These are phyloP conservation scores for Trebouxia sp. DNA, from an alignment of 139 green algal genomes.

Conservation along the genomic window DNA sequence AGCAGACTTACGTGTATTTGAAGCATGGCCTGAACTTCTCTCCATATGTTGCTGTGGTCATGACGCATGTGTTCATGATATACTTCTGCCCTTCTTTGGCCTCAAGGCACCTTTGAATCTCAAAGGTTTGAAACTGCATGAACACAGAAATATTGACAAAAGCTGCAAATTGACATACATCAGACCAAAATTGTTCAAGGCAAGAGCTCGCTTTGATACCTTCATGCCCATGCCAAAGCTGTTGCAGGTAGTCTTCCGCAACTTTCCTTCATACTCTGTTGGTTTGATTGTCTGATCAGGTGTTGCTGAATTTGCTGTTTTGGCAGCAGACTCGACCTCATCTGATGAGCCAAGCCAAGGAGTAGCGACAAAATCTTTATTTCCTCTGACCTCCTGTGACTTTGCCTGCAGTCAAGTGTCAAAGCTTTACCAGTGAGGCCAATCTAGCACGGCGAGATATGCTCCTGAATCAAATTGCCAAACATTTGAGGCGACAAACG, in stretches of 20 bases:
- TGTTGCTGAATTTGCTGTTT: slow-evolving; percentile 1
- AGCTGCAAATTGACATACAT: background rate
- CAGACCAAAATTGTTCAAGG: background rate
- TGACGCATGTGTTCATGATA: slow-evolving; percentile 41
- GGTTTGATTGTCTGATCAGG: background rate
- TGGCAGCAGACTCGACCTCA: slow-evolving; percentile 34
- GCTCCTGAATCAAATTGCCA: background rate
- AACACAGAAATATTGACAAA: background rate
- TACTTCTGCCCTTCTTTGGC: slow-evolving; percentile 30
- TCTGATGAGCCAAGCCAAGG: slow-evolving; percentile 27
- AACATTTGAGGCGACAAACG: background rate
- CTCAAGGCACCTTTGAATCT: slow-evolving; percentile 39
- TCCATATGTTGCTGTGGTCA: slow-evolving; percentile 53
- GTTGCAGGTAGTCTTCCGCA: slow-evolving; percentile 39
- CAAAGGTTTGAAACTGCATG: slow-evolving; percentile 46
- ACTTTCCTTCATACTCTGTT: slow-evolving; percentile 10
- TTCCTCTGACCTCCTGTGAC: slow-evolving; percentile 39
- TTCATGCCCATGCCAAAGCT: slow-evolving; percentile 53
- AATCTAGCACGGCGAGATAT: background rate
- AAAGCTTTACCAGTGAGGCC: background rate
- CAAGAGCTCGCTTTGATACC: slow-evolving; percentile 1
- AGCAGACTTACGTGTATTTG: slow-evolving; percentile 18
- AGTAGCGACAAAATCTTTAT: slow-evolving; percentile 46
- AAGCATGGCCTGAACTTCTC: slow-evolving; percentile 49
- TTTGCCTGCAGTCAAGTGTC: slow-evolving; percentile 28